phyloP scores from a whole-genome alignment of 306 rosid species.

The Hippophae tibetana region DNA sequence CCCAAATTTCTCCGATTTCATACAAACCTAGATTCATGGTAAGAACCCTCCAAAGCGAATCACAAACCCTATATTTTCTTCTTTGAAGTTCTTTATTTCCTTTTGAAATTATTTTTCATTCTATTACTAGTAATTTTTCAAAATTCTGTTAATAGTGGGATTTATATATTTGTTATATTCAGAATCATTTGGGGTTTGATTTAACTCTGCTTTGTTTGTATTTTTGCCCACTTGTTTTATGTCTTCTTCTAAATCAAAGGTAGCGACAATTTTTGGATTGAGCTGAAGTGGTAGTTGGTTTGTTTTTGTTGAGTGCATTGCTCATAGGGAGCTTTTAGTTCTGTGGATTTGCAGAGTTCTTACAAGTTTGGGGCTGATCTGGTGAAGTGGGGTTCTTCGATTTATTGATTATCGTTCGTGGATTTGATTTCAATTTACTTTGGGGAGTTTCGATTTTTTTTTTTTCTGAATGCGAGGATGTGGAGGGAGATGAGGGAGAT shows the following conservation, averaged over 20 bases:
- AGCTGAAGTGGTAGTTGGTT: constrained; percentile 24
- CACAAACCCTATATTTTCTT: constrained; percentile 26
- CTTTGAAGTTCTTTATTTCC: constrained; percentile 1
- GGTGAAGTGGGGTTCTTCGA: constrained; percentile 21
- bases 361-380: constrained; percentile 12
- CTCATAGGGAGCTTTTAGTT: constrained; percentile 17
- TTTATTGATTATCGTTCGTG: not conserved
- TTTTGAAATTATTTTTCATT: not conserved
- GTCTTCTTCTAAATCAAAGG: not conserved
- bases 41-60: constrained; percentile 23
- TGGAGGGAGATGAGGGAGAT: constrained; percentile 46
- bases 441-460: not conserved
- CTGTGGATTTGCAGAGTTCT: constrained; percentile 14
- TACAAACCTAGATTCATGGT: constrained; percentile 26
- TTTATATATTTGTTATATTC: constrained; percentile 10
- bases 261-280: constrained; percentile 1
- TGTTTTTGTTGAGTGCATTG: constrained; percentile 27
- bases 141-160: constrained; percentile 7
- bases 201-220: constrained; percentile 13
- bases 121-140: not conserved
- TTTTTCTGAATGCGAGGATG: constrained; percentile 24
- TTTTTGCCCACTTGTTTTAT: constrained; percentile 13
- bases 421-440: not conserved
- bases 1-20: constrained; percentile 36
- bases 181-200: not conserved